A percentile compares a stretch with the other conserved stretches of the same genome.
phyloP scores from a whole-genome alignment of 2,329 filamentous ascomycete genomes.

The Xylaria multiplex region DNA sequence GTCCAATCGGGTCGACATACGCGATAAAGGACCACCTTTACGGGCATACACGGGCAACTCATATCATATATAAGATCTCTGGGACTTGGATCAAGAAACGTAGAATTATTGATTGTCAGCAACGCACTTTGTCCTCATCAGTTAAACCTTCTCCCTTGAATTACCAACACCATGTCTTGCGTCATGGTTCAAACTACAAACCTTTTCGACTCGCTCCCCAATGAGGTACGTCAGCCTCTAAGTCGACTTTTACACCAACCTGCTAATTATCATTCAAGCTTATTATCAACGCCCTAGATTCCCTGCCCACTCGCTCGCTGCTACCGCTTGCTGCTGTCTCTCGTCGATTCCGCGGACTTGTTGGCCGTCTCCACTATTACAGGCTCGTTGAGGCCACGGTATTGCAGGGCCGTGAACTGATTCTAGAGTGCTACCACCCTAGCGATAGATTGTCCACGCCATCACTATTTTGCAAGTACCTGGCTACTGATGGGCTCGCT shows the following conservation, averaged over 20 bases:
- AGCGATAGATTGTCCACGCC: slow-evolving; percentile 74
- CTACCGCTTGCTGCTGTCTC: slow-evolving; percentile 68
- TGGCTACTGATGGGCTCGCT: slow-evolving; percentile 70
- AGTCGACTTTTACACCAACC: neutral
- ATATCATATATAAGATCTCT: slow-evolving; percentile 30
- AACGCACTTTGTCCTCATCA: slow-evolving; percentile 37
- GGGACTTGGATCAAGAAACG: neutral
- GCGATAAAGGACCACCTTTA: slow-evolving; percentile 5
- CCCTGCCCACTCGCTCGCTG: slow-evolving; percentile 61
- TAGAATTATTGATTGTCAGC: slow-evolving; percentile 23
- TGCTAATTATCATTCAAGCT: slow-evolving; percentile 52
- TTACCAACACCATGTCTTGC: slow-evolving; percentile 41
- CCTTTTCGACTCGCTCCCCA: slow-evolving; percentile 49
- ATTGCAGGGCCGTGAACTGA: slow-evolving; percentile 70
- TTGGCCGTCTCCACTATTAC: slow-evolving; percentile 71
- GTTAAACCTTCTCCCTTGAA: slow-evolving; percentile 17
- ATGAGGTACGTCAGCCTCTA: slow-evolving; percentile 46
- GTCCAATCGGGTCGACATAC: slow-evolving; percentile 3
- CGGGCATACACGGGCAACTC: slow-evolving; percentile 1
- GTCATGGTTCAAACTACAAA: slow-evolving; percentile 43
- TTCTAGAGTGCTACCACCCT: slow-evolving; percentile 83
- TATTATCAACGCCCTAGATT: slow-evolving; percentile 60
- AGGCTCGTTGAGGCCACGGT: slow-evolving; percentile 69
- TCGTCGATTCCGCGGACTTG: slow-evolving; percentile 70
- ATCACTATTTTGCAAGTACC: slow-evolving; percentile 72